Base-by-base conservation (phyloP, 2,329 filamentous ascomycete species). In the Nemania abortiva region DNA sequence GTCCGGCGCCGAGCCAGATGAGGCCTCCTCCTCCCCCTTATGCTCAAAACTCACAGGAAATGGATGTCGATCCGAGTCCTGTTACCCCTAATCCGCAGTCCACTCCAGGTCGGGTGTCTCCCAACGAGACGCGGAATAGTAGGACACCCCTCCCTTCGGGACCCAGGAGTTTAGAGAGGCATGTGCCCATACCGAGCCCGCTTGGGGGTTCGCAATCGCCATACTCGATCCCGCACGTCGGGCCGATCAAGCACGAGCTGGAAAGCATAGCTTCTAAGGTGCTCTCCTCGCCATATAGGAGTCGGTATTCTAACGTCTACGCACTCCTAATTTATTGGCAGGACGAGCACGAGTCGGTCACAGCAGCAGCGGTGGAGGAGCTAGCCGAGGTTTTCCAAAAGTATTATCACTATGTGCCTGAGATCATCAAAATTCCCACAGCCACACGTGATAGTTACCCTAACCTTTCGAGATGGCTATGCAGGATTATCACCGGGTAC, bases 81-180 rank as follows among this genome's bases (percentile, higher is more conserved):
- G 76, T 75, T 50, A 65, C 74, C 52, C 72, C 75, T 65, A 72
- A 73, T 55, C 62, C 67, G 15, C 77, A 75, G 65, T 66, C 68
- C 24, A 71, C 73, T 15, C 73, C 75, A 60, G 80, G 80, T 11
- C 82, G 82, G 34, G 77, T 81, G 37, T 77, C 81, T 18, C 74
- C 84, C 31, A 84, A 79, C 73, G 86, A 88, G 57, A 74, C 84
- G 3, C 85, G 85, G 47, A 83, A 87, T 49, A 69, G 45, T 15
- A 84, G 87, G 54, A 89, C 86, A 1, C 87, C 87, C 13, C 76
- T 89, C 9, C 87, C 87, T 0, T 86, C 86, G 0, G 87, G 85
- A 0, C 87, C 86, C 4, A 83, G 86, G n/a, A 78, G 13, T 42
- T 15, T 85, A 6, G 86, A 88, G 63, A 87, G 85, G 74, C 81